A percentile compares a stretch with the other conserved stretches of the same genome.
These are phyloP conservation scores for Cajanus cajan DNA, from an alignment of 306 rosid genomes.

Conservation along the genomic window DNA sequence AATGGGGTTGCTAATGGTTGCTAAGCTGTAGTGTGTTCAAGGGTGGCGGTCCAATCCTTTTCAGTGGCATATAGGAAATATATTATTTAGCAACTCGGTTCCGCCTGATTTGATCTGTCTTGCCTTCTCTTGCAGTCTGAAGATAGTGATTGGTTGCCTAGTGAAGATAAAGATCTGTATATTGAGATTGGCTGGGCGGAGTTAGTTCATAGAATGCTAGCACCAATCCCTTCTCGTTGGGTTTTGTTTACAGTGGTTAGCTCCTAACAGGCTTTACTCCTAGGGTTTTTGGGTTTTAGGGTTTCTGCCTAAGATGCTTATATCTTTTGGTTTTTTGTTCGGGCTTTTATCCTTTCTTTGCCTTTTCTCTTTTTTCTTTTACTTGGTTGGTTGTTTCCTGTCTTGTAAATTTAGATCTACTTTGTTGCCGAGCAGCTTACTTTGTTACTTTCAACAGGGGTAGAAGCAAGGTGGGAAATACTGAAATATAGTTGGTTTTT, in stretches of 20 bases:
- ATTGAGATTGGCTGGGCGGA: constrained; percentile 50
- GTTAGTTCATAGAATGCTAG: constrained; percentile 42
- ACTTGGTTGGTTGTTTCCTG: constrained; percentile 61
- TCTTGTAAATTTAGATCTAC: constrained; percentile 75
- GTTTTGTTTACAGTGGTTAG: constrained; percentile 58
- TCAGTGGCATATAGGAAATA: constrained; percentile 28
- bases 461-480: constrained; percentile 86
- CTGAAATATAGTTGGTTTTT: constrained; percentile 64
- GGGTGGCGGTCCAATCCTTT: constrained; percentile 46
- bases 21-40: constrained; percentile 39
- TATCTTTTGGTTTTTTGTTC: constrained; percentile 35
- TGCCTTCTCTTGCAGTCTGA: constrained; percentile 42
- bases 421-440: constrained; percentile 51
- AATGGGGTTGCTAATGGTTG: constrained; percentile 81
- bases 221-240: constrained; percentile 44
- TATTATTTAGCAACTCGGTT: constrained; percentile 36
- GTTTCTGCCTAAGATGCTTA: constrained; percentile 33
- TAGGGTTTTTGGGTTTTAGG: constrained; percentile 70
- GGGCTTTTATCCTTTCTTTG: neutral
- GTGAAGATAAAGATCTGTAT: constrained; percentile 42
- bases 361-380: neutral
- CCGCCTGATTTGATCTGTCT: constrained; percentile 46
- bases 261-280: constrained; percentile 68
- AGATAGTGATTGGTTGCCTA: constrained; percentile 42
- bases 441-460: constrained; percentile 61